Conservation (phyloP, 2,329 filamentous ascomycete genomes). For the Penicillium hesseltinei region DNA sequence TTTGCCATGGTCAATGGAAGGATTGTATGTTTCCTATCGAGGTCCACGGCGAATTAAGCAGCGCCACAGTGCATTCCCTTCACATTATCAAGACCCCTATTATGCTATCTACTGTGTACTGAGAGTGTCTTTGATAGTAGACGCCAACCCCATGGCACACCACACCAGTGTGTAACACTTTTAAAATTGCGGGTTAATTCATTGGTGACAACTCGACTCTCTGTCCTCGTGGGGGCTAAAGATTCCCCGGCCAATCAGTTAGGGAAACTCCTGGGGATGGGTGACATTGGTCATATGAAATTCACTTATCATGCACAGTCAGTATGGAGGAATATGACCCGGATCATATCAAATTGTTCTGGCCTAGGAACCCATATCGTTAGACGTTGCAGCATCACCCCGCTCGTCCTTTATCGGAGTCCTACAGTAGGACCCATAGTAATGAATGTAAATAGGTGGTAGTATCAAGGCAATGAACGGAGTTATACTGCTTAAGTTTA, state of each 20-base stretch:
- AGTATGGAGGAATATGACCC: background rate
- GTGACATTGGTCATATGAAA: constrained; percentile 14
- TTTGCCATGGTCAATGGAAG: background rate
- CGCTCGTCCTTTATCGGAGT: background rate
- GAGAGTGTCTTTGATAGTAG: background rate
- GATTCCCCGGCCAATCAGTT: constrained; percentile 5
- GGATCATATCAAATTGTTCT: constrained; percentile 8
- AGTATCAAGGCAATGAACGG: background rate
- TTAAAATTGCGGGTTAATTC: background rate
- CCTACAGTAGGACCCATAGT: background rate
- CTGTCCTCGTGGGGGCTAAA: background rate
- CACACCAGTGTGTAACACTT: background rate
- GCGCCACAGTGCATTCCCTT: background rate
- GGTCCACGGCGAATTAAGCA: background rate
- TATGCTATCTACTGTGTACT: background rate
- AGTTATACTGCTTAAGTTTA: background rate
- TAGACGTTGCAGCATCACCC: background rate
- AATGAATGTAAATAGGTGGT: background rate
- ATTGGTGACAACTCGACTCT: background rate
- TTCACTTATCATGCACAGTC: background rate
- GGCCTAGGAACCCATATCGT: background rate
- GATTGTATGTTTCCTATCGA: background rate
- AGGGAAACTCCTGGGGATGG: background rate
- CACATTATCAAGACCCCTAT: background rate
- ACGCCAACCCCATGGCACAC: background rate